Evolutionary conservation across 371 early-diverging fungal species (phyloP).

Genomic region (Dichotomocladium elegans): DNA sequence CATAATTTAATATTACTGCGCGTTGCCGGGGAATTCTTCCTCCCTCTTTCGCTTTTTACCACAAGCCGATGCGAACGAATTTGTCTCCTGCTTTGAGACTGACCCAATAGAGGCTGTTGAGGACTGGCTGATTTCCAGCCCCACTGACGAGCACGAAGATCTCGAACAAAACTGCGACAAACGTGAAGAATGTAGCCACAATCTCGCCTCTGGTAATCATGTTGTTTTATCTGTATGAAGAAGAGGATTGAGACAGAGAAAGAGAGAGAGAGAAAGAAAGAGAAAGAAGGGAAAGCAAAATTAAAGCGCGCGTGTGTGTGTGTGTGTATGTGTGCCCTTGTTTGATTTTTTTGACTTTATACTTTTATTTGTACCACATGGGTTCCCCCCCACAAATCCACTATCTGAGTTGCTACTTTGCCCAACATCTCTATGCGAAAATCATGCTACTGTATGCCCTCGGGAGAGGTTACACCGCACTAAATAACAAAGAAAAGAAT

Average conservation of each 20-base stretch:
- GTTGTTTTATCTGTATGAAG: background rate
- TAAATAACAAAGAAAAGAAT: too few relatives aligned
- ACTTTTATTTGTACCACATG: too few relatives aligned
- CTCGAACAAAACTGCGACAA: constrained; percentile 15
- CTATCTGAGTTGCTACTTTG: too few relatives aligned
- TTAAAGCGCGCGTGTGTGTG: too few relatives aligned
- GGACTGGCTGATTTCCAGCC: constrained; percentile 17
- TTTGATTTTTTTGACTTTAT: too few relatives aligned
- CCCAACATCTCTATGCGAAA: too few relatives aligned
- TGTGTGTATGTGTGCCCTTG: too few relatives aligned
- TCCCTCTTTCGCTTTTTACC: constrained; percentile 1
- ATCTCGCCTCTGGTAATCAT: constrained; percentile 1
- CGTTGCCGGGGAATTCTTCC: background rate
- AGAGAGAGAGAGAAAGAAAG: background rate
- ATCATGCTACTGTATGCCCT: too few relatives aligned
- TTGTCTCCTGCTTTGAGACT: background rate
- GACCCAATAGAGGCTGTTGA: constrained; percentile 16
- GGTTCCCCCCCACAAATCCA: too few relatives aligned
- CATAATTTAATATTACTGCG: background rate
- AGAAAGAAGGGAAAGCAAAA: constrained; percentile 1
- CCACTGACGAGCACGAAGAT: constrained; percentile 22
- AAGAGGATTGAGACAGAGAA: background rate
- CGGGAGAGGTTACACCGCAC: too few relatives aligned
- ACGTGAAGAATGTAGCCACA: constrained; percentile 8
- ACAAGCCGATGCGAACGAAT: constrained; percentile 19